Percentiles rank a stretch among this genome's conserved stretches.
phyloP scores from a whole-genome alignment of 2,329 filamentous ascomycete species.

The Cryphonectria carpinicola region DNA sequence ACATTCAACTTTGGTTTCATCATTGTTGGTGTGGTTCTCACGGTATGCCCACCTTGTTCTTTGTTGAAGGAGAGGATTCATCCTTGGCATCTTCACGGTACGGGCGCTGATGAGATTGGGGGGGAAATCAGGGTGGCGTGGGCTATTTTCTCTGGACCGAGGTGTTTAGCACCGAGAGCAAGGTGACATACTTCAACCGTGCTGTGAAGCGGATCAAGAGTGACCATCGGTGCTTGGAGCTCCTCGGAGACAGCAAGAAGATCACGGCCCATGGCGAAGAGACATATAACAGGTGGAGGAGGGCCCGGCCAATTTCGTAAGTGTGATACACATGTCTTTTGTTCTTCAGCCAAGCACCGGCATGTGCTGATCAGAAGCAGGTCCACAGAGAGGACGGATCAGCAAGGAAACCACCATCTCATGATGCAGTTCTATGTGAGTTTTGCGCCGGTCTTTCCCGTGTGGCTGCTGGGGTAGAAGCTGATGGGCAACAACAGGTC shows the following conservation, averaged over 20 bases:
- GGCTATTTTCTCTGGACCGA: constrained; percentile 79
- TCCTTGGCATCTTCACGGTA: too few species aligned
- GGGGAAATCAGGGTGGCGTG: constrained; percentile 67
- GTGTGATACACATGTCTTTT: constrained; percentile 30
- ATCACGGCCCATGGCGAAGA: constrained; percentile 83
- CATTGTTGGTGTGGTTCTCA: constrained; percentile 73
- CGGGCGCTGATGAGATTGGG: not conserved
- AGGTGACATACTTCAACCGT: constrained; percentile 85
- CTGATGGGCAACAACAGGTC: constrained; percentile 68
- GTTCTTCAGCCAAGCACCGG: not conserved
- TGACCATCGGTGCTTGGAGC: constrained; percentile 69
- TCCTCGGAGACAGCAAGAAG: constrained; percentile 75
- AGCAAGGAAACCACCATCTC: constrained; percentile 77
- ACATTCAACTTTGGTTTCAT: constrained; percentile 85
- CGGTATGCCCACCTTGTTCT: constrained; percentile 54
- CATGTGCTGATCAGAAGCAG: constrained; percentile 45
- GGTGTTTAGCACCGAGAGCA: constrained; percentile 83
- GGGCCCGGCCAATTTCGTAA: constrained; percentile 65
- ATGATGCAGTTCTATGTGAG: constrained; percentile 82
- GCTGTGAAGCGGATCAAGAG: constrained; percentile 78
- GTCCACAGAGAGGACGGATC: constrained; percentile 70
- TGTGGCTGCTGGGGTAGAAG: constrained; percentile 69
- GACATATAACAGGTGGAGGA: constrained; percentile 80
- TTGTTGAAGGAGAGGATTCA: constrained; percentile 20
- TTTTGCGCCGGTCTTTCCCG: constrained; percentile 58